Conservation (phyloP, 495 filamentous ascomycete species). For the Xylaria castorea region DNA sequence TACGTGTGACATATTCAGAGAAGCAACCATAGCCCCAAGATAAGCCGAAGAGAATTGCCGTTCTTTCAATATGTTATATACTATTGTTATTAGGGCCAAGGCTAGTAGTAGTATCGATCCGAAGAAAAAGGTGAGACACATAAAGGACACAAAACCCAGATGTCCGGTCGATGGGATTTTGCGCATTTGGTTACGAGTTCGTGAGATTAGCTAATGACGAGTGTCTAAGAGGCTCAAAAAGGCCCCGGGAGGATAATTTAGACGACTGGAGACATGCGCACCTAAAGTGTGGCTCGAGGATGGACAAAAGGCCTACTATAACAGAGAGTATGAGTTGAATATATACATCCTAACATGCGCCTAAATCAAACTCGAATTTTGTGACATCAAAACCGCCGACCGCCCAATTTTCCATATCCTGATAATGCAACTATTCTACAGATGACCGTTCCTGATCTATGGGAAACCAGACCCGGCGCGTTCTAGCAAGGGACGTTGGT, state of each 20-base stretch:
- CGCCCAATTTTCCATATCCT: slow-evolving; percentile 13
- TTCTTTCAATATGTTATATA: no score
- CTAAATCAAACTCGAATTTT: not conserved
- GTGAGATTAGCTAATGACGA: not conserved
- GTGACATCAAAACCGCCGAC: not conserved
- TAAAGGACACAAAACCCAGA: not conserved
- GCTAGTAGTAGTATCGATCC: no score
- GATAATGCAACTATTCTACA: slow-evolving; percentile 16
- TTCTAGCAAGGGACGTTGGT: slow-evolving; percentile 49
- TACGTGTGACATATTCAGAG: no score
- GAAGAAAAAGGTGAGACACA: no score
- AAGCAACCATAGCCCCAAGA: no score
- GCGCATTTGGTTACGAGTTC: not conserved
- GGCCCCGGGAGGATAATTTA: no score
- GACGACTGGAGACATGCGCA: not conserved
- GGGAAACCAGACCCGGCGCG: slow-evolving; percentile 30
- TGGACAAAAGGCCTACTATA: not conserved
- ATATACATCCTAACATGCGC: not conserved
- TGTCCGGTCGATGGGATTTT: not conserved
- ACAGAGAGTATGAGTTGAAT: not conserved
- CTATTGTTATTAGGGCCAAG: no score
- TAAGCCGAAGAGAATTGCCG: no score
- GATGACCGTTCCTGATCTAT: not conserved
- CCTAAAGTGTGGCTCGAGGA: not conserved
- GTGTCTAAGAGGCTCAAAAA: not conserved